These are phyloP conservation scores for Cupressus sempervirens DNA, from an alignment of 75 land plant species.

Conservation along the genomic window DNA sequence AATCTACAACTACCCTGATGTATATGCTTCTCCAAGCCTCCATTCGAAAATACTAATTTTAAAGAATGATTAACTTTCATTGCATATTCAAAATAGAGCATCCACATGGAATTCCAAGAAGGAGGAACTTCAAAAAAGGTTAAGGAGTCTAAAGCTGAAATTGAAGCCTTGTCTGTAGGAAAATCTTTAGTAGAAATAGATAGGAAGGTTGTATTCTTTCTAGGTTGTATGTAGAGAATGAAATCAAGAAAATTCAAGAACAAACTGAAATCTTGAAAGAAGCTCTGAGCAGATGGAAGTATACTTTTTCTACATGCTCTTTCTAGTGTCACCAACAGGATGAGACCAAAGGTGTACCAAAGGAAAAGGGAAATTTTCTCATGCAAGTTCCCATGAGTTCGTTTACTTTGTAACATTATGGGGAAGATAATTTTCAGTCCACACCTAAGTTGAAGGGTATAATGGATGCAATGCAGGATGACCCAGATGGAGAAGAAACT, in stretches of 20 bases:
- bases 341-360: not conserved
- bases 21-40: too few species aligned
- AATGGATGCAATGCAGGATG: constrained; percentile 12
- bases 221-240: constrained; percentile 92
- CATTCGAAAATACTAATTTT: too few species aligned
- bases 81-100: too few species aligned
- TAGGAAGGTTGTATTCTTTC: constrained; percentile 68
- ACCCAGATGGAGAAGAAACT: constrained; percentile 8
- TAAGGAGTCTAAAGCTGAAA: constrained; percentile 30
- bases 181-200: constrained; percentile 71
- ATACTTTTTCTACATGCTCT: constrained; percentile 5
- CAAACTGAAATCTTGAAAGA: constrained; percentile 70
- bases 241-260: constrained; percentile 54
- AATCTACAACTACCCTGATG: too few species aligned
- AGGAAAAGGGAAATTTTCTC: not conserved
- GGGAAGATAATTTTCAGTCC: not conserved
- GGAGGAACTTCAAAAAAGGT: constrained; percentile 30
- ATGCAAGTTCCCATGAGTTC: not conserved
- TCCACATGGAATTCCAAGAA: too few species aligned
- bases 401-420: too few species aligned
- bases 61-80: too few species aligned
- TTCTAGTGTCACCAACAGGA: constrained; percentile 5
- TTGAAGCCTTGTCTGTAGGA: constrained; percentile 34
- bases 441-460: not conserved
- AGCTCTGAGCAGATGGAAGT: constrained; percentile 58